Conservation (phyloP, 1,139 yeast species). For the Magnusiomyces ingens region DNA sequence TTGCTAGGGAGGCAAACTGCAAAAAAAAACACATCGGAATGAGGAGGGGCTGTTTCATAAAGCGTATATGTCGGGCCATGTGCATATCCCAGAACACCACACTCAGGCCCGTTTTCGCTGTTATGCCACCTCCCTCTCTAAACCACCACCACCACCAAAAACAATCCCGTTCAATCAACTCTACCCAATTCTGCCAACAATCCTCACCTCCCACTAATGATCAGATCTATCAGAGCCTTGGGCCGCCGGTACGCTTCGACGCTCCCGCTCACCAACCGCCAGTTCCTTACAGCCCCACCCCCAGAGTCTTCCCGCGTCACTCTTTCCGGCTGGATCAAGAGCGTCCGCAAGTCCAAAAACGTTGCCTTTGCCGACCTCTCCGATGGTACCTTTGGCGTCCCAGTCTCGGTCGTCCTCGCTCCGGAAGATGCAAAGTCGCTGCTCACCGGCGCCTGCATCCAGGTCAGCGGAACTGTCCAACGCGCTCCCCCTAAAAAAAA, state of each 20-base stretch:
- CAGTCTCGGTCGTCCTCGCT: conserved; percentile 50
- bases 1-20: too few relatives aligned
- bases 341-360: conserved; percentile 65
- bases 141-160: too few relatives aligned
- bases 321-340: conserved; percentile 65
- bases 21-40: too few relatives aligned
- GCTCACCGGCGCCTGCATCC: conserved; percentile 42
- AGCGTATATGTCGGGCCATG: too few relatives aligned
- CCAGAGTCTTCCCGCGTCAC: conserved; percentile 20
- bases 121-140: too few relatives aligned
- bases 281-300: conserved; percentile 12
- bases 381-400: conserved; percentile 61
- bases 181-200: too few relatives aligned
- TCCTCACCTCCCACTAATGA: too few relatives aligned
- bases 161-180: too few relatives aligned
- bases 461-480: conserved; percentile 38
- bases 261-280: conserved; percentile 12
- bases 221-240: neutral
- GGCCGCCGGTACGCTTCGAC: conserved; percentile 3
- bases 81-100: too few relatives aligned
- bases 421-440: conserved; percentile 28
- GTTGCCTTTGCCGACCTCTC: conserved; percentile 71
- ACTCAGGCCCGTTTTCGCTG: too few relatives aligned
- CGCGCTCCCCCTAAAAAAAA: conserved; percentile 16
- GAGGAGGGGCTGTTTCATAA: too few relatives aligned